Evolutionary conservation across 352 stramenopile genomes (phyloP).

Genomic region (Phytophthora multivora): DNA sequence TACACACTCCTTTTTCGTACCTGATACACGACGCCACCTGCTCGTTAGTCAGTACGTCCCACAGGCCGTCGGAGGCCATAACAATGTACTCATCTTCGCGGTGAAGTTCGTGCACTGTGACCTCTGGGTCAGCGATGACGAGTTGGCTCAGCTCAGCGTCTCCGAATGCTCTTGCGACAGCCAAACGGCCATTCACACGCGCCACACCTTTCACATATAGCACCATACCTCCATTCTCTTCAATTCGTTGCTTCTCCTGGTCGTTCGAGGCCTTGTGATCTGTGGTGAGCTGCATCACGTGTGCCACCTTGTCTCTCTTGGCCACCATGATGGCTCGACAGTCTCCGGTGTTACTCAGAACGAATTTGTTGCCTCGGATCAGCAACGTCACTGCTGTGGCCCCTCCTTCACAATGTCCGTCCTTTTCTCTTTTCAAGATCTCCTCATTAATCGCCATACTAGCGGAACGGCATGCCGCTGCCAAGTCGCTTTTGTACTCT

Average conservation of each 20-base stretch:
- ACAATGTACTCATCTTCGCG: slow-evolving; percentile 77
- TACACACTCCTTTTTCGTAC: slow-evolving; percentile 25
- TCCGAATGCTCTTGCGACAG: slow-evolving; percentile 73
- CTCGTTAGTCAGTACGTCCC: slow-evolving; percentile 78
- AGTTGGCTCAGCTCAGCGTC: slow-evolving; percentile 64
- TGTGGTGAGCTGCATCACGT: slow-evolving; percentile 57
- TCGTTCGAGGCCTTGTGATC: slow-evolving; percentile 81
- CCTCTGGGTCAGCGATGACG: slow-evolving; percentile 68
- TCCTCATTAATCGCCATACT: slow-evolving; percentile 72
- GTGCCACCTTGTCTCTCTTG: slow-evolving; percentile 21
- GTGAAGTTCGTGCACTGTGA: slow-evolving; percentile 54
- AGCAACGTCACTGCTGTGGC: slow-evolving; percentile 69
- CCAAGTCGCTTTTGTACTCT: slow-evolving; percentile 51
- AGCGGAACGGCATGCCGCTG: slow-evolving; percentile 42
- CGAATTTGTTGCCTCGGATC: slow-evolving; percentile 47
- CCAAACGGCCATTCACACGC: slow-evolving; percentile 71
- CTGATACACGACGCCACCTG: slow-evolving; percentile 63
- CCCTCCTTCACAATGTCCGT: slow-evolving; percentile 56
- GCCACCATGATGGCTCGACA: slow-evolving; percentile 72
- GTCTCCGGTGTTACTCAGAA: slow-evolving; percentile 82
- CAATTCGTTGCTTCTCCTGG: slow-evolving; percentile 67
- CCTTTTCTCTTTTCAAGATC: slow-evolving; percentile 60
- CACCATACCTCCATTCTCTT: slow-evolving; percentile 71
- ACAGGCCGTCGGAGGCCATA: slow-evolving; percentile 76
- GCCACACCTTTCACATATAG: slow-evolving; percentile 77